Evolutionary conservation across 108 stramenopile species (phyloP), one percentile per base, ranked within the genome.

Genomic region (Cyclotella choctawhatcheeana): DNA sequence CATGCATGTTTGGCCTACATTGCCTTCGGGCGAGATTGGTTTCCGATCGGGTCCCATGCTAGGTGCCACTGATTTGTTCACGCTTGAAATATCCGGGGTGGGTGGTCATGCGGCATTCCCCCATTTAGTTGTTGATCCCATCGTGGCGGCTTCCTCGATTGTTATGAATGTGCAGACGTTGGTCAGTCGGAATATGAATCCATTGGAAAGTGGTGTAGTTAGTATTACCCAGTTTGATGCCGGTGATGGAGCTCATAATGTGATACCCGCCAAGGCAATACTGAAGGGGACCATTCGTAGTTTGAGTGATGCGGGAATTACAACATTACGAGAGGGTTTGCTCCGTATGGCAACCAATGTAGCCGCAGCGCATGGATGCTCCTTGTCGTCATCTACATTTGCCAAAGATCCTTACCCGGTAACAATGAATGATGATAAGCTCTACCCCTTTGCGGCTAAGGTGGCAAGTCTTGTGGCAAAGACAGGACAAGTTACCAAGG

Each of bases 61-160:
- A 61, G 96, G 89, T 0, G 93, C 95, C 26, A 58, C 69, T 7
- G 97, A 98, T 58, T 83, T 64, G 22, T 98, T 98, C 66, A 83
- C 86, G 44, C 84, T 98, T 33, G 43, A 72, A 2, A 67, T 98
- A 29, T 80, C 85, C 12, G 97, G 97, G 1, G 84, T 91, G 22
- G 97, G 97, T 10, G 97, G 97, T 4, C 97, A 98, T 74, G 97
- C 92, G 6, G 97, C 96, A 5, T 93, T 94, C 86, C 94, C 97
- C 0, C 93, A 96, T 58, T 70, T 87, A 25, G 81, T 88, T 18
- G 64, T 84, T 8, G 97, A 97, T 81, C 91, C 97, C 13, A 88
- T 98, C 59, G 93, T 96, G 13, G 84, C 92, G 14, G 85, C 83
- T 18, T 77, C 95, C 1, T 74, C 90, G 10, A 79, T 97, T 22